Evolutionary conservation across 1,284 basidiomycete species (phyloP).

Genomic region (Cutaneotrichosporon sp.): DNA sequence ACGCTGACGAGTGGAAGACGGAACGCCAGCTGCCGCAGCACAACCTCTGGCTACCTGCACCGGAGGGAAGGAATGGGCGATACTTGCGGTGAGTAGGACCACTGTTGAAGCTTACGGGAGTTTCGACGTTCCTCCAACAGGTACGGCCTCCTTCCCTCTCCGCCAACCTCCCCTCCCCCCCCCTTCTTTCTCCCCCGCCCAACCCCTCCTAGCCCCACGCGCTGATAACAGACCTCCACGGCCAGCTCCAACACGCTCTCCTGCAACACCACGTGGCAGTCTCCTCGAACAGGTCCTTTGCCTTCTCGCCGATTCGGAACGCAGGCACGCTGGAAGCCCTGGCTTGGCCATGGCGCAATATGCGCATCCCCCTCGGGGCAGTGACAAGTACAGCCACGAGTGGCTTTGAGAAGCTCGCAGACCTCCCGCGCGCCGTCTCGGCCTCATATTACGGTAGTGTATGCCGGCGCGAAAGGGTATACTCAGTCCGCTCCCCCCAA

Average conservation of each 20-base stretch:
- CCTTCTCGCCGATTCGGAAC: constrained; percentile 46
- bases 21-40: constrained; percentile 30
- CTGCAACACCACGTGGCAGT: constrained; percentile 50
- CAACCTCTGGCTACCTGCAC: constrained; percentile 23
- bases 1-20: constrained; percentile 31
- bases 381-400: constrained; percentile 41
- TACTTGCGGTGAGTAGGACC: constrained; percentile 40
- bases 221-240: constrained; percentile 42
- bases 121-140: constrained; percentile 39
- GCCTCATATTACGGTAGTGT: neutral
- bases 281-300: constrained; percentile 42
- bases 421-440: constrained; percentile 44
- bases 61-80: constrained; percentile 38
- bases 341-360: constrained; percentile 44
- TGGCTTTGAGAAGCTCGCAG: constrained; percentile 45
- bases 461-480: constrained; percentile 1
- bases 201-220: constrained; percentile 22
- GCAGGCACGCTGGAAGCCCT: constrained; percentile 43
- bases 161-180: too few species aligned
- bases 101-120: constrained; percentile 23
- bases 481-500: neutral
- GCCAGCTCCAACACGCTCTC: constrained; percentile 38
- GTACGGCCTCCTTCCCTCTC: neutral
- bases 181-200: too few species aligned
- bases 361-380: constrained; percentile 47